A percentile compares a stretch with the other conserved stretches of the same genome.
phyloP scores from a whole-genome alignment of 306 rosid genomes.

The Gleditsia sinensis region DNA sequence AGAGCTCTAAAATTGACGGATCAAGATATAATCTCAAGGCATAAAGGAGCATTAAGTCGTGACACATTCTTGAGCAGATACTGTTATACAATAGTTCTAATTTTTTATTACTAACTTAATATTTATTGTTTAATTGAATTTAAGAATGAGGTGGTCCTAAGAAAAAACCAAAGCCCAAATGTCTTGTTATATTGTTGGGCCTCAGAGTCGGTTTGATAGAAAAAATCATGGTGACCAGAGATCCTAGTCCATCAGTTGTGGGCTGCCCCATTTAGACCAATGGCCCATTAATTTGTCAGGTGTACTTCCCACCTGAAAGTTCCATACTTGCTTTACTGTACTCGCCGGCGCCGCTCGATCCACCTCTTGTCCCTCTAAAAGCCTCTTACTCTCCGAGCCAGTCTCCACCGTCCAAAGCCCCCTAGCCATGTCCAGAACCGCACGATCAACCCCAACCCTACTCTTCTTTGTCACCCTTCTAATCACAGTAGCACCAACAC shows the following conservation, averaged over 20 bases:
- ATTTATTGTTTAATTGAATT: too few relatives aligned
- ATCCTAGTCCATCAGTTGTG: neutral
- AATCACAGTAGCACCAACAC: constrained; percentile 44
- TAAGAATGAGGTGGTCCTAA: too few relatives aligned
- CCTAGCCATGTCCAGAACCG: constrained; percentile 43
- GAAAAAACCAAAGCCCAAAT: too few relatives aligned
- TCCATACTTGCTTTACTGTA: neutral
- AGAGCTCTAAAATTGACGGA: too few relatives aligned
- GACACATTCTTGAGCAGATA: too few relatives aligned
- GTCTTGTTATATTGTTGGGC: too few relatives aligned
- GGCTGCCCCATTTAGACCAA: neutral
- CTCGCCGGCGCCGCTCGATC: neutral
- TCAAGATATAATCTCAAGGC: too few relatives aligned
- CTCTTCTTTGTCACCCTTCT: constrained; percentile 42
- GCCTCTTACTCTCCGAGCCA: neutral
- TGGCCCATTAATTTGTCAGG: neutral
- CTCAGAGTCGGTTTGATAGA: too few relatives aligned
- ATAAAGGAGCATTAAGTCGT: too few relatives aligned
- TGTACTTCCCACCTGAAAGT: neutral
- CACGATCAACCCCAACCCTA: constrained; percentile 37
- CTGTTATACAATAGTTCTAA: too few relatives aligned
- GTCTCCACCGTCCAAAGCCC: neutral
- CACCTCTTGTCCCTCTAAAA: neutral
- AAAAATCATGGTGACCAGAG: too few relatives aligned
- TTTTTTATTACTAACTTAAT: too few relatives aligned